These are phyloP conservation scores for Tylopilus plumbeoviolaceoides DNA, from an alignment of 768 basidiomycete genomes.

Conservation along the genomic window DNA sequence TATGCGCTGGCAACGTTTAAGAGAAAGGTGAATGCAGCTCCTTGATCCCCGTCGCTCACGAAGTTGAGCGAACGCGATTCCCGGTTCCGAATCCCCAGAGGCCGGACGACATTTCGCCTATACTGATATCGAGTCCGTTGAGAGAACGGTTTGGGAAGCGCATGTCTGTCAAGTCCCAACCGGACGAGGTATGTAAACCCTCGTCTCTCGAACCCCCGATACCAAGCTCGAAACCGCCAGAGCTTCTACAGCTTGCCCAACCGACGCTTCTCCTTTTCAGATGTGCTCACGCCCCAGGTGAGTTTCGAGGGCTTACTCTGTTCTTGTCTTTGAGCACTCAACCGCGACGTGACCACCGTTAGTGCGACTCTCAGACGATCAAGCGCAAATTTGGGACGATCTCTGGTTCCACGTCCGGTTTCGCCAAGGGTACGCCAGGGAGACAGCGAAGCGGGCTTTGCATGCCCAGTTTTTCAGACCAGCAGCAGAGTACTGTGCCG, in stretches of 20 bases:
- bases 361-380: conserved; percentile 1
- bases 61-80: neutral
- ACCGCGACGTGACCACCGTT: neutral
- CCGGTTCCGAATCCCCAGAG: conserved; percentile 4
- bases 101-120: conserved; percentile 22
- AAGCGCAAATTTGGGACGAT: conserved; percentile 25
- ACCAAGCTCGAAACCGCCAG: conserved; percentile 1
- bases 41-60: neutral
- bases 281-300: conserved; percentile 14
- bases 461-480: conserved; percentile 13
- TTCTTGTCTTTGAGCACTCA: neutral
- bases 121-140: conserved; percentile 23
- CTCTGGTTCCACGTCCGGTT: conserved; percentile 17
- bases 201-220: neutral
- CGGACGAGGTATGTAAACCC: conserved; percentile 25
- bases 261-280: conserved; percentile 29
- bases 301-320: neutral
- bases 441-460: conserved; percentile 9
- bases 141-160: conserved; percentile 30
- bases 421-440: conserved; percentile 1
- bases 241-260: conserved; percentile 29
- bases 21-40: conserved; percentile 19
- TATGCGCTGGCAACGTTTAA: conserved; percentile 20
- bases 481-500: neutral
- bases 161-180: conserved; percentile 21